Evolutionary conservation across 2,329 filamentous ascomycete species (phyloP), one percentile per base, ranked within the genome.

Genomic region (Aspergillus sp.): DNA sequence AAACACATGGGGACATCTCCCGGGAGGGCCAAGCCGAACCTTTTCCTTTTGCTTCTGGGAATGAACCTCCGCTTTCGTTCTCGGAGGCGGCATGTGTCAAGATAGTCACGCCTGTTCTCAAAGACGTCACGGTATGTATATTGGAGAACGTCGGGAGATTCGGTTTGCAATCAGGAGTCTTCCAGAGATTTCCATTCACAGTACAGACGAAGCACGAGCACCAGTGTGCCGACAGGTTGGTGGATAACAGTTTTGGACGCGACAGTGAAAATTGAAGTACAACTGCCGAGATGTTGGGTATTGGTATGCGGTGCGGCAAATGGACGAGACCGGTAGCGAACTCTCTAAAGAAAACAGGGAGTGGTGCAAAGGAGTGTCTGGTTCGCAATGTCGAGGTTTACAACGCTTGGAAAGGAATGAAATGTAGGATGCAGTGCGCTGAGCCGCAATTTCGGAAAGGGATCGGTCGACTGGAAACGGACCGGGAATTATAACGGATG

Each of bases 1-100:
- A 35, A 24, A 19, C 24, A 9, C 9, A 13, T 20, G 19, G 32
- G 10, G 35, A n/a, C 10, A 38, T 24, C 16, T 14, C 19, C 17
- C 3, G 10, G 24, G 22, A 24, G 30, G 6, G 26, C 45, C 43
- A 54, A 16, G 67, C 22, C 68, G 41, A 50, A 82, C 80, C 79
- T 82, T 83, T 73, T 79, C 79, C 73, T 82, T 79, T 66, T 81
- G 79, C 66, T 77, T 79, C 68, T 83, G 80, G 65, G 79, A 71
- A 73, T 82, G 80, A 71, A 79, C 78, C 74, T 79, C 79, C 64
- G 77, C 66, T 69, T 66, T 71, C 51, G 69, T 71, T 65, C 68
- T 70, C 60, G 63, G 62, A 57, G 66, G 65, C 70, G 73, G 72
- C 72, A 75, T 75, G 70, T 73, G 72, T 73, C 53, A 65, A 60